phyloP scores from a whole-genome alignment of 2,329 filamentous ascomycete species.

The Herpotrichia juniperi region DNA sequence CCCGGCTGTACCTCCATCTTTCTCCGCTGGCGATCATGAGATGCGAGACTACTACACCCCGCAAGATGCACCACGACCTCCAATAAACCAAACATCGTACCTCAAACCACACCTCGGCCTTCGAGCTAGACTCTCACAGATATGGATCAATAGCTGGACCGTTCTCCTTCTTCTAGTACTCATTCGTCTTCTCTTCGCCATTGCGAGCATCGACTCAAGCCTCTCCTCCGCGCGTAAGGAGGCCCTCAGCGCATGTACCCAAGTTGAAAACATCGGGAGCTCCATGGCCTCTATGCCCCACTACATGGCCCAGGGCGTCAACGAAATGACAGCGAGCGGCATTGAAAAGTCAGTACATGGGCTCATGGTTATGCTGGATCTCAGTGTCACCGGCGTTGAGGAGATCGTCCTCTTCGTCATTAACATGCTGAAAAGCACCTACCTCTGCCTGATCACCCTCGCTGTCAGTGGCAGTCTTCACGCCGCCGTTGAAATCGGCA shows the following conservation, averaged over 20 bases:
- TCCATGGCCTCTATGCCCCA: constrained; percentile 98
- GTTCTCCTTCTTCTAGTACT: constrained; percentile 86
- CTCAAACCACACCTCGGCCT: constrained; percentile 92
- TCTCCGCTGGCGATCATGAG: constrained; percentile 67
- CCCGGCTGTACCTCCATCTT: constrained; percentile 62
- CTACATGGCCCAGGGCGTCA: constrained; percentile 88
- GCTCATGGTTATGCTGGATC: constrained; percentile 76
- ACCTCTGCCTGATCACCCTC: constrained; percentile 86
- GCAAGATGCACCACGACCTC: constrained; percentile 61
- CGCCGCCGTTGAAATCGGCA: constrained; percentile 67
- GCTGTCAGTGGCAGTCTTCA: constrained; percentile 80
- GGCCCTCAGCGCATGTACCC: constrained; percentile 86
- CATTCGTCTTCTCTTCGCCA: constrained; percentile 77
- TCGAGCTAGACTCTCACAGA: constrained; percentile 85
- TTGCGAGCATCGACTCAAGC: constrained; percentile 73
- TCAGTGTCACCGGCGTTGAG: constrained; percentile 83
- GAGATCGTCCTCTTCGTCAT: constrained; percentile 90
- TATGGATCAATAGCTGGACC: constrained; percentile 98
- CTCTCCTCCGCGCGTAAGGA: constrained; percentile 77
- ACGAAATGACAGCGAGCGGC: constrained; percentile 79
- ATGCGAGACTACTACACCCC: constrained; percentile 65
- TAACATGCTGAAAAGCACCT: constrained; percentile 88
- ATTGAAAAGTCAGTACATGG: constrained; percentile 82
- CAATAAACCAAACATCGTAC: constrained; percentile 68
- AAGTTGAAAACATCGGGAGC: constrained; percentile 91